Conservation (phyloP, 2,329 filamentous ascomycete genomes). For the Ceratocystiopsis brevicomis region DNA sequence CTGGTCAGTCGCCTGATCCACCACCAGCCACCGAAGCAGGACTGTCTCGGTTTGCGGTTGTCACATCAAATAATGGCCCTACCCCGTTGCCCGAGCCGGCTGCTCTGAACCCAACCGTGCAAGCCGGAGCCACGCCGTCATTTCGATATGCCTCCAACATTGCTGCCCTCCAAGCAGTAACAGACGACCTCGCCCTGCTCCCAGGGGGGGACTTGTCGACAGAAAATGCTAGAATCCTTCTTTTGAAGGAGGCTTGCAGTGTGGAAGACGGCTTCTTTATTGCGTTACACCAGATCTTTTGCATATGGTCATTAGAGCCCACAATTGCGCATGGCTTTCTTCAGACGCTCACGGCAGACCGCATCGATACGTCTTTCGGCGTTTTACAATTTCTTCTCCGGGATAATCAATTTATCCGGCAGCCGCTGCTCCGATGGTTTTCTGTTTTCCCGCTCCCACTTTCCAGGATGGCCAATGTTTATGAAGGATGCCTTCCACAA, state of each 20-base stretch:
- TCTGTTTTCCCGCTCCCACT: slow-evolving; percentile 17
- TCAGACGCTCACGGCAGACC: slow-evolving; percentile 10
- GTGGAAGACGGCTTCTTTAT: slow-evolving; percentile 43
- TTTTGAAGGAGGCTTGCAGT: slow-evolving; percentile 37
- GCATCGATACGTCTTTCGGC: slow-evolving; percentile 17
- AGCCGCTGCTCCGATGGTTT: slow-evolving; percentile 16
- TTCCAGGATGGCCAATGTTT: slow-evolving; percentile 1
- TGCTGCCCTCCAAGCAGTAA: too few relatives aligned
- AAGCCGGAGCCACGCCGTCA: too few relatives aligned
- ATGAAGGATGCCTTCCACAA: slow-evolving; percentile 10
- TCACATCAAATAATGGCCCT: too few relatives aligned
- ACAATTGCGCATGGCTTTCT: slow-evolving; percentile 18
- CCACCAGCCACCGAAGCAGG: too few relatives aligned
- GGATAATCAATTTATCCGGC: slow-evolving; percentile 17
- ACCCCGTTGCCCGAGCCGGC: too few relatives aligned
- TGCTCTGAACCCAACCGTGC: too few relatives aligned
- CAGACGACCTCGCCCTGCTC: too few relatives aligned
- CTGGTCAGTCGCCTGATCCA: too few relatives aligned
- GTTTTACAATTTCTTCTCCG: slow-evolving; percentile 19
- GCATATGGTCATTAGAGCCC: slow-evolving; percentile 28
- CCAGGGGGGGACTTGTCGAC: too few relatives aligned
- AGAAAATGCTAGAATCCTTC: slow-evolving; percentile 20
- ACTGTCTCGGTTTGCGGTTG: too few relatives aligned
- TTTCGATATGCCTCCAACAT: too few relatives aligned
- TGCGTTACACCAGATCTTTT: slow-evolving; percentile 46